Evolutionary conservation across 2,329 filamentous ascomycete genomes (phyloP).

Genomic region (Clonostachys chloroleuca): DNA sequence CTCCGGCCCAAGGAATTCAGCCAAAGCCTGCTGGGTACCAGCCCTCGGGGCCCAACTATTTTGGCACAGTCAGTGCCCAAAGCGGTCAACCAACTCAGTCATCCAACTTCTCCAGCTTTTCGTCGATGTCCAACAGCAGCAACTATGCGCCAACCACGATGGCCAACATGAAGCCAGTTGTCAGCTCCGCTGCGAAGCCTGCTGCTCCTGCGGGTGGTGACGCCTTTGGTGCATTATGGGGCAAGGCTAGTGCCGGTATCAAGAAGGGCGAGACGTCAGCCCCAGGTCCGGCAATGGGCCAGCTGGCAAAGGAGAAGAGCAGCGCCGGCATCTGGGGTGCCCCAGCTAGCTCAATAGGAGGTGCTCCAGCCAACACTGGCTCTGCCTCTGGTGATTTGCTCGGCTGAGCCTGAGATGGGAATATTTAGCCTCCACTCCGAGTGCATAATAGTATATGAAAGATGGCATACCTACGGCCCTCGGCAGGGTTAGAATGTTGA

Average conservation of each 20-base stretch:
- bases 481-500: conserved; percentile 8
- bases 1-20: conserved; percentile 34
- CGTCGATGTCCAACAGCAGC: conserved; percentile 24
- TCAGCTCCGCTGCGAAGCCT: conserved; percentile 51
- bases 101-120: conserved; percentile 16
- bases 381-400: conserved; percentile 43
- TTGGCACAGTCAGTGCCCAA: conserved; percentile 67
- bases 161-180: conserved; percentile 42
- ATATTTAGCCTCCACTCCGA: too few species aligned
- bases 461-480: conserved; percentile 8
- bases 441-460: too few species aligned
- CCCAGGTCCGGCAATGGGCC: conserved; percentile 73
- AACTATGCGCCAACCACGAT: conserved; percentile 28
- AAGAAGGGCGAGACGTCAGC: conserved; percentile 65
- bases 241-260: conserved; percentile 66
- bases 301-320: conserved; percentile 97
- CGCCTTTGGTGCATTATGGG: conserved; percentile 87
- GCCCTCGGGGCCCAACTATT: conserved; percentile 86
- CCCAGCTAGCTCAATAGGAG: conserved; percentile 37
- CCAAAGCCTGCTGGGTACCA: conserved; percentile 63
- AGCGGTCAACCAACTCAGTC: conserved; percentile 6
- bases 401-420: conserved; percentile 17
- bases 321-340: conserved; percentile 92
- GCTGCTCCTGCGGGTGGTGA: conserved; percentile 64
- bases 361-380: conserved; percentile 22